Percentiles rank a stretch among this genome's conserved stretches.
Conservation (phyloP, 75 land plant genomes). For the Larix kaempferi region DNA sequence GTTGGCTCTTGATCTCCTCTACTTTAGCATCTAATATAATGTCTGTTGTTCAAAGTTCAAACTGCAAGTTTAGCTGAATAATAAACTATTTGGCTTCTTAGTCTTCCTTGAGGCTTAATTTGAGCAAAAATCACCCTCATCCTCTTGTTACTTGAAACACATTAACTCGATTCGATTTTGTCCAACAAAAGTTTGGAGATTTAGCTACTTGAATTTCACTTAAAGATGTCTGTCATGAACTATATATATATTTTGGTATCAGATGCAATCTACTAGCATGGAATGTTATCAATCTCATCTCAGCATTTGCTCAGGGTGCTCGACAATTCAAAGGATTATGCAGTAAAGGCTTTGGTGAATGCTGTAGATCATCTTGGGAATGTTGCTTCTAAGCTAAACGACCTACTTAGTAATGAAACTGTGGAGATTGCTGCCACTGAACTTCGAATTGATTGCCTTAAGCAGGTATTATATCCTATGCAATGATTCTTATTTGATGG, state of each 20-base stretch:
- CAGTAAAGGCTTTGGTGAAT: conserved; percentile 53
- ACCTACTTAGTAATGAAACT: conserved; percentile 24
- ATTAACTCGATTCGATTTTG: not conserved
- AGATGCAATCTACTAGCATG: not conserved
- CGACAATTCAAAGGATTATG: conserved; percentile 50
- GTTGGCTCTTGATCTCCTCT: not conserved
- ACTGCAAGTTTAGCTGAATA: not conserved
- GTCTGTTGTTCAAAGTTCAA: not conserved
- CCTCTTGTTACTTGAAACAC: not conserved
- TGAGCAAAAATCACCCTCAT: not conserved
- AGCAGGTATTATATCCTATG: conserved; percentile 27
- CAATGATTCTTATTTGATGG: not conserved
- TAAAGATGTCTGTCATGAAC: not conserved
- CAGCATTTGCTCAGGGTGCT: conserved; percentile 26
- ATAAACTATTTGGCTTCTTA: not conserved
- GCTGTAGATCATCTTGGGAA: conserved; percentile 58
- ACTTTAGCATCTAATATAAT: not conserved
- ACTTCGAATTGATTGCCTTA: conserved; percentile 31
- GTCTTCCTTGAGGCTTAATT: not conserved
- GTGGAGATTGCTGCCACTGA: conserved; percentile 31
- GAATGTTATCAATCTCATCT: not conserved
- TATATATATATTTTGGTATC: not conserved
- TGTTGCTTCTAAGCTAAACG: conserved; percentile 44
- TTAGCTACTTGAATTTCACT: conserved; percentile 1
- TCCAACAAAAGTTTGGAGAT: not conserved